A percentile compares a stretch with the other conserved stretches of the same genome.
Conservation (phyloP, 805 yeast genomes). For the Kodamaea sagamina region DNA sequence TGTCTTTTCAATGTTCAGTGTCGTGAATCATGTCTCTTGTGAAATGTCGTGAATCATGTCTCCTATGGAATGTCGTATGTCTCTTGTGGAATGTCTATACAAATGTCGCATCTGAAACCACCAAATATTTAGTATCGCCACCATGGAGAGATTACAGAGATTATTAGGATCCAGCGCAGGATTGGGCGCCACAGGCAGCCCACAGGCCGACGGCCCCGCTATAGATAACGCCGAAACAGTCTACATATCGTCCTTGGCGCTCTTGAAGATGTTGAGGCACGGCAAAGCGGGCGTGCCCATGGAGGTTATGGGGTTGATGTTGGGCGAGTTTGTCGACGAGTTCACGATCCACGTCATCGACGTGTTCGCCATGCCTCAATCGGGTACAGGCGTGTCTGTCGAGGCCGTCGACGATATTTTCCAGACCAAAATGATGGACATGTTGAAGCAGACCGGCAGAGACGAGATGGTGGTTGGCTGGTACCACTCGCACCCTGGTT, state of each 20-base stretch:
- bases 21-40: too few species aligned
- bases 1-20: too few species aligned
- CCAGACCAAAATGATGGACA: slow-evolving; percentile 99
- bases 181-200: slow-evolving; percentile 44
- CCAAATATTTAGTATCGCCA: slow-evolving; percentile 8
- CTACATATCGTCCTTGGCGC: slow-evolving; percentile 91
- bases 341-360: slow-evolving; percentile 96
- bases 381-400: slow-evolving; percentile 97
- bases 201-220: slow-evolving; percentile 67
- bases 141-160: slow-evolving; percentile 53
- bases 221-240: slow-evolving; percentile 96
- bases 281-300: slow-evolving; percentile 88
- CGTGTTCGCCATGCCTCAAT: slow-evolving; percentile 99
- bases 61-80: too few species aligned
- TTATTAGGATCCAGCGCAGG: slow-evolving; percentile 49
- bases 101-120: background rate
- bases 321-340: slow-evolving; percentile 97
- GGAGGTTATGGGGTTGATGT: slow-evolving; percentile 95
- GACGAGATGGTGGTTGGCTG: slow-evolving; percentile 99
- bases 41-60: too few species aligned
- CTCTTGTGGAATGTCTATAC: background rate
- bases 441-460: slow-evolving; percentile 98
- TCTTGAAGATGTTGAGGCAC: slow-evolving; percentile 94
- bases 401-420: slow-evolving; percentile 99
- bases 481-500: slow-evolving; percentile 97